A percentile compares a stretch with the other conserved stretches of the same genome.
These are phyloP conservation scores for Solanum arcanum DNA, from an alignment of 257 asterid genomes.

Conservation along the genomic window DNA sequence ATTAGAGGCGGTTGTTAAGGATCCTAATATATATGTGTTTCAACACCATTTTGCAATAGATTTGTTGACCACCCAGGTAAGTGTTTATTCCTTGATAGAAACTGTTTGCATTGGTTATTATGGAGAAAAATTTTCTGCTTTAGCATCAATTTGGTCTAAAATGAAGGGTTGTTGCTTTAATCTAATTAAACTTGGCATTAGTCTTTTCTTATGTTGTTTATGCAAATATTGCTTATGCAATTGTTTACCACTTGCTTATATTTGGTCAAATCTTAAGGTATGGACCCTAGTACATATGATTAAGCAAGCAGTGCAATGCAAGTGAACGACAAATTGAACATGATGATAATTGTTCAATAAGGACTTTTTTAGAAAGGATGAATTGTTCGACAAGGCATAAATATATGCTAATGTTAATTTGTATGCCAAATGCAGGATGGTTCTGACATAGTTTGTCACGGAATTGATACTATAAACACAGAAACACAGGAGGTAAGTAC, in stretches of 20 bases:
- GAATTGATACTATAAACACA: constrained; percentile 77
- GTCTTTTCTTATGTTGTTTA: background rate
- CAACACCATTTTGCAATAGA: constrained; percentile 94
- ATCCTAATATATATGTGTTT: constrained; percentile 72
- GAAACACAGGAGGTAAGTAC: constrained; percentile 64
- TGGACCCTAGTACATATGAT: background rate
- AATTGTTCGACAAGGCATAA: background rate
- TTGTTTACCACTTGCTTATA: background rate
- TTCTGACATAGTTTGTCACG: constrained; percentile 67
- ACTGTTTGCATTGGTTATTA: background rate
- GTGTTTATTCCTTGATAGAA: background rate
- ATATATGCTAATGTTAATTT: constrained; percentile 1
- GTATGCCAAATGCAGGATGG: constrained; percentile 55
- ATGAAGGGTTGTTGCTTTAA: background rate
- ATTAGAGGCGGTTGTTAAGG: constrained; percentile 72
- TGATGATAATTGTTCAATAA: background rate
- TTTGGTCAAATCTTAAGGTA: background rate
- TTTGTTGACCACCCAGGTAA: constrained; percentile 83
- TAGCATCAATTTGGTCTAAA: background rate
- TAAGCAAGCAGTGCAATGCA: background rate
- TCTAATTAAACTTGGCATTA: background rate
- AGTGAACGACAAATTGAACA: background rate
- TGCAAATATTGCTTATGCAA: background rate
- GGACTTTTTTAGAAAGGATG: background rate
- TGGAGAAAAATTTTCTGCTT: background rate